Base-by-base conservation (phyloP, 1,139 yeast species). In the Kluyveromyces marxianus region DNA sequence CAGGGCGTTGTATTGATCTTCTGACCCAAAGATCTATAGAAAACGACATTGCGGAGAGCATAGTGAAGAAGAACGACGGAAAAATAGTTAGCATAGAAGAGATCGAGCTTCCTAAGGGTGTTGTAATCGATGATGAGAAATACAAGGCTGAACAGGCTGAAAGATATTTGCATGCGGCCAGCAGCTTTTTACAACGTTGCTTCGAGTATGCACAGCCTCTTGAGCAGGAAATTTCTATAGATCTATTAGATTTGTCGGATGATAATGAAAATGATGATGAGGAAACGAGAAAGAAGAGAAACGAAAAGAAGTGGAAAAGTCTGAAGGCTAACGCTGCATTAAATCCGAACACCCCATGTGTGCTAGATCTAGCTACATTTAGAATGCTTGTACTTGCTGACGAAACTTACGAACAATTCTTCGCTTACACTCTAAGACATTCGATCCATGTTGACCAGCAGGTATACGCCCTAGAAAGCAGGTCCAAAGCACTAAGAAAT, bases 331-430 rank as follows among this genome's bases (percentile, higher is more conserved):
- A 88, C 59, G 86, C 80, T 1, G 96, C 96, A 0, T 69, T 88
- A 39, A 85, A 89, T 60, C 96, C 96, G 1, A 74, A 76, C 36
- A 75, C 81, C 8, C 95, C 95, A 0, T 80, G 84, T 24, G 79
- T 71, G 47, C 75, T 92, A 48, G 86, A 86, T 46, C 69, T 90
- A 29, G 90, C 97, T 0, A 89, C 96, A 0, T 92, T 92, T 69
- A 73, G 98, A 54, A 92, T 92, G 98, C 95, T 92, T 2, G 71
- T 92, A 3, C 71, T 92, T 14, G 97, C 97, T 0, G 96, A 90
- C 63, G 97, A 89, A 59, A 86, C 97, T 0, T 83, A 89, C 54
- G 97, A 92, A 62, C 69, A 84, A 37, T 78, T 90, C 53, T 92
- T 92, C 65, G 74, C 87, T 34, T 69, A 72, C 28, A 84, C 90